Conservation (phyloP, 257 asterid species). For the Anisodus acutangulus region DNA sequence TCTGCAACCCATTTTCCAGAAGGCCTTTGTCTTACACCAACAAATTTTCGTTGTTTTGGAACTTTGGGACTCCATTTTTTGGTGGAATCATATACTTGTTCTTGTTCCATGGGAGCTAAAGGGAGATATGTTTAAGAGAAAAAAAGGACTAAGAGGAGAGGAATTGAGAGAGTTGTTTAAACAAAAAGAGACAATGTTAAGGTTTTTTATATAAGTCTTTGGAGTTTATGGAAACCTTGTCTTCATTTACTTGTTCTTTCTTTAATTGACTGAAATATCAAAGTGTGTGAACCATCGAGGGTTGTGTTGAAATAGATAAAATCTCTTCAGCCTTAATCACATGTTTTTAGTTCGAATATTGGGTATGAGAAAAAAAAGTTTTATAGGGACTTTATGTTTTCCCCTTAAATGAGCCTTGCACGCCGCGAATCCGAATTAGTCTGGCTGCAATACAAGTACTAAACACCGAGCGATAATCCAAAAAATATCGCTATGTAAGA, state of each 20-base stretch:
- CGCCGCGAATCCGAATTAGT: no score
- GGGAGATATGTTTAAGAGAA: not conserved
- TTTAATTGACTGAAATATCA: constrained; percentile 60
- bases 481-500: constrained; percentile 35
- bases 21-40: constrained; percentile 87
- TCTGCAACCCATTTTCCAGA: constrained; percentile 94
- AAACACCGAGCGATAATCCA: no score
- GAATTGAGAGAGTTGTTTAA: constrained; percentile 21
- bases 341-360: not conserved
- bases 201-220: constrained; percentile 43
- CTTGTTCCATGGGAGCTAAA: not conserved
- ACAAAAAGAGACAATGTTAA: constrained; percentile 39
- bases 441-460: no score
- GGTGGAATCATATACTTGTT: not conserved
- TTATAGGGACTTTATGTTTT: not conserved
- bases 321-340: fast-evolving
- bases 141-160: constrained; percentile 17
- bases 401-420: no score
- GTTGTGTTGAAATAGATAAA: not conserved
- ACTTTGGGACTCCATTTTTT: not conserved
- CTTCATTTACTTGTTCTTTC: constrained; percentile 47
- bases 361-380: no score
- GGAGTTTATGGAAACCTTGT: constrained; percentile 37
- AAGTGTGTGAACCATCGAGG: constrained; percentile 25
- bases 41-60: constrained; percentile 54